A percentile compares a stretch with the other conserved stretches of the same genome.
Conservation (phyloP, 176 grass and related monocot species). For the bread wheat (Triticum aestivum) region IWGSC_CS_RefSeq_v2.1 NC_057796.1:294441709-294442208, state of each 20-base stretch:
- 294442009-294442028: neutral
- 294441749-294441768: slow-evolving; percentile 55
- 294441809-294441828: neutral
- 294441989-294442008: neutral
- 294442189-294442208: no score
- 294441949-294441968: no score
- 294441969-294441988: neutral
- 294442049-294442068: no score
- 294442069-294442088: no score
- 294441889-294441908: neutral
- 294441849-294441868: neutral
- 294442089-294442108: no score
- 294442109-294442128: no score
- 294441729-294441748: neutral
- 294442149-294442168: no score
- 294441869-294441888: no score
- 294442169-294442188: no score
- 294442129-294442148: no score
- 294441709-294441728: slow-evolving; percentile 34
- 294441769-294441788: slow-evolving; percentile 58
- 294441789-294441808: slow-evolving; percentile 67
- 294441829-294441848: neutral
- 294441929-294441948: neutral
- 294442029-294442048: neutral
- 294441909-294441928: neutral